Base-by-base conservation (phyloP, 2,329 filamentous ascomycete genomes). In the Fusarium decemcellulare region DNA sequence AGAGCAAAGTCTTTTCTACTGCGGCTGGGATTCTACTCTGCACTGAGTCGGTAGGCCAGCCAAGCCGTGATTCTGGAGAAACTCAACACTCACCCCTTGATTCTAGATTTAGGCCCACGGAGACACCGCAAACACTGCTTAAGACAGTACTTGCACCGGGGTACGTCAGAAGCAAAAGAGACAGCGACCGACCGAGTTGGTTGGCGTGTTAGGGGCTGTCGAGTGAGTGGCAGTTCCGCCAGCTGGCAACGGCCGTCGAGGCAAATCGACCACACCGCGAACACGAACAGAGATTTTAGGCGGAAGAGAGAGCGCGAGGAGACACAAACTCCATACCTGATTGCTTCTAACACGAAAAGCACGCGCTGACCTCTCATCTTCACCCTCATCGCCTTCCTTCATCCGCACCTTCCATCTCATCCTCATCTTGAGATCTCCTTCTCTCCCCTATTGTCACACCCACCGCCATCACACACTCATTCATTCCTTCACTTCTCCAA, bases 171-270 rank as follows among this genome's bases (percentile, higher is more conserved):
- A 29, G 14, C 36, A 9, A 36, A 14, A 12, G 12, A 15, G n/a
- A 14, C 14, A 6, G 37, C 6, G 12, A 32, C 11, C 46, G 8
- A 36, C n/a, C 7, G 12, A 5, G 43, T 36, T 37, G 34, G 39
- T 30, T 34, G 23, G 37, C n/a, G 15, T 46, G 16, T 39, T 56
- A 10, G 16, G 34, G 48, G 40, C 48, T 51, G 32, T 51, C 29
- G 42, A 15, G n/a, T 15, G 37, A 55, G 60, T 53, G 54, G 34
- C 59, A 70, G 55, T 56, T 61, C 55, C 42, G 59, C 55, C 67
- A 70, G 59, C 60, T 70, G 67, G 40, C 63, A 55, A 58, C 55
- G 34, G 63, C 67, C 16, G 63, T 42, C 18, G n/a, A n/a, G n/a
- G n/a, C n/a, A n/a, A n/a, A n/a, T n/a, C n/a, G 15, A 18, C 44